Conservation (phyloP, 2,329 filamentous ascomycete genomes). For the Daldinia sp. region DNA sequence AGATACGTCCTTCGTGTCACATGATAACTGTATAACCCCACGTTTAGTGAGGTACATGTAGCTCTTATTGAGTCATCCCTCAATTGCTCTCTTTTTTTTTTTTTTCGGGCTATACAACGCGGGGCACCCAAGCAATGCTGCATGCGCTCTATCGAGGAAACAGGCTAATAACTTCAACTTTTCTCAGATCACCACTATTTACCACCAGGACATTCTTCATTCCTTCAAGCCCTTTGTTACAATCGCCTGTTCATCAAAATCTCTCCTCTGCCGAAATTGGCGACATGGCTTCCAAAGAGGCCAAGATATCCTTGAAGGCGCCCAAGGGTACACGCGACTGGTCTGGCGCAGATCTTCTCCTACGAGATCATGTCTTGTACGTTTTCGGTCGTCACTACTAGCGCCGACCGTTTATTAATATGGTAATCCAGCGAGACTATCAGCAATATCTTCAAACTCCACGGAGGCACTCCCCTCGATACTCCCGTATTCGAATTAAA, state of each 20-base stretch:
- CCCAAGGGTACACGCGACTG: constrained; percentile 49
- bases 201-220: constrained; percentile 22
- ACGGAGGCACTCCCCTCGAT: constrained; percentile 83
- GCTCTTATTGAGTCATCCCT: constrained; percentile 37
- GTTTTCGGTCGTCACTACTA: constrained; percentile 14
- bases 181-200: constrained; percentile 11
- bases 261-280: constrained; percentile 12
- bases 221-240: constrained; percentile 7
- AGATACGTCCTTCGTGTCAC: constrained; percentile 3
- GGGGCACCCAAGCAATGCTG: constrained; percentile 38
- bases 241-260: constrained; percentile 10
- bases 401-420: constrained; percentile 12
- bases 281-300: constrained; percentile 38
- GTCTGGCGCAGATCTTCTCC: constrained; percentile 44
- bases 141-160: constrained; percentile 31
- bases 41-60: constrained; percentile 11
- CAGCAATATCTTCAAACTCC: constrained; percentile 83
- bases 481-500: constrained; percentile 88
- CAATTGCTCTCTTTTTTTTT: constrained; percentile 24
- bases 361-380: constrained; percentile 48
- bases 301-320: constrained; percentile 44
- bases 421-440: constrained; percentile 59
- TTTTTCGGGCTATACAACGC: constrained; percentile 27
- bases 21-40: constrained; percentile 18
- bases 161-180: constrained; percentile 31